Conservation (phyloP, 257 asterid genomes). For the Datura wrightii region DNA sequence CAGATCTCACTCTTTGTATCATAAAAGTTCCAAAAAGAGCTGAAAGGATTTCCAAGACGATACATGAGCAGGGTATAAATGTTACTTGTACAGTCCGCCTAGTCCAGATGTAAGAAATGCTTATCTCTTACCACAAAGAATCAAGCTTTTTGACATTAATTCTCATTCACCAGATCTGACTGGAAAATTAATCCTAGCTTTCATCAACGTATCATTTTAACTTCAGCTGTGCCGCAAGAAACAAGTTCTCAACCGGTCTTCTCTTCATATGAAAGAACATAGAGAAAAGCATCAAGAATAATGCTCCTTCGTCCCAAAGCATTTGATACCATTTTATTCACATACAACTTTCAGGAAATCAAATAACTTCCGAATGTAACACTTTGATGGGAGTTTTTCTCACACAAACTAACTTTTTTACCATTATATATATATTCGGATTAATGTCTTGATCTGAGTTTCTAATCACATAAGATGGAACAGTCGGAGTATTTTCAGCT, state of each 20-base stretch:
- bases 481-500: background rate
- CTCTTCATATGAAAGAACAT: conserved; percentile 25
- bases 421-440: background rate
- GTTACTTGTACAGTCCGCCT: background rate
- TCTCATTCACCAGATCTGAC: conserved; percentile 9
- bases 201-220: background rate
- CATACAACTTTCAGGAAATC: background rate
- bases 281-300: conserved; percentile 24
- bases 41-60: conserved; percentile 17
- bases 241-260: conserved; percentile 15
- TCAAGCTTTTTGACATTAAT: conserved; percentile 14
- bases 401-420: background rate
- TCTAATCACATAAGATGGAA: background rate
- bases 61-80: background rate
- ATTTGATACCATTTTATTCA: conserved; percentile 19
- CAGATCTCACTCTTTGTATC: conserved; percentile 18
- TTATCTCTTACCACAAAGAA: background rate
- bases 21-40: background rate
- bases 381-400: background rate
- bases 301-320: conserved; percentile 20
- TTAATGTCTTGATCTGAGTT: background rate
- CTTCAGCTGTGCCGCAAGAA: conserved; percentile 10
- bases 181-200: conserved; percentile 19
- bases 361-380: background rate
- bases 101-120: conserved; percentile 17